phyloP scores from a whole-genome alignment of 225 moss, liverwort and hornwort species.

The Lunularia cruciata region DNA sequence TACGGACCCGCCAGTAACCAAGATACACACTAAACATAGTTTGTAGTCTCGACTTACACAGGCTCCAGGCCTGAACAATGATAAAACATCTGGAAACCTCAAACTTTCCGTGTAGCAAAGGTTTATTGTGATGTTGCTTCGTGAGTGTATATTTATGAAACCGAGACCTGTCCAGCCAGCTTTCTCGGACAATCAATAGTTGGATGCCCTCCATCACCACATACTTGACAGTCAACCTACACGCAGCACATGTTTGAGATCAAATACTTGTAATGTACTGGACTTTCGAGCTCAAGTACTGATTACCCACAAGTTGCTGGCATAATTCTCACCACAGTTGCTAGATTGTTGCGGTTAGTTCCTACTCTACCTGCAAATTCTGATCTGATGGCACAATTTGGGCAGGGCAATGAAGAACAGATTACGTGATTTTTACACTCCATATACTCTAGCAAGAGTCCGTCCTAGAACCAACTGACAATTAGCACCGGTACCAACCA shows the following conservation, averaged over 20 bases:
- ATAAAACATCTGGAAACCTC: neutral
- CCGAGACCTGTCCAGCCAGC: constrained; percentile 29
- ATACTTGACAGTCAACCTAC: constrained; percentile 67
- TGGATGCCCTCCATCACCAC: constrained; percentile 85
- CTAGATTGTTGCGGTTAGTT: too few relatives aligned
- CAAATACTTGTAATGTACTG: too few relatives aligned
- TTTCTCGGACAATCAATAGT: constrained; percentile 64
- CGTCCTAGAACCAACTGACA: too few relatives aligned
- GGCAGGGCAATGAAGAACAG: too few relatives aligned
- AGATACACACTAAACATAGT: neutral
- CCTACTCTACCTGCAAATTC: too few relatives aligned
- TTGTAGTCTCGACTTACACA: neutral
- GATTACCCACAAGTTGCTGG: too few relatives aligned
- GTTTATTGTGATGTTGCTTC: neutral
- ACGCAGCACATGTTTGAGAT: neutral
- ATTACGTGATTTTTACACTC: too few relatives aligned
- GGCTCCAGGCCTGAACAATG: neutral
- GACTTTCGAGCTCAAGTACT: too few relatives aligned
- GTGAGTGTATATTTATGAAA: neutral
- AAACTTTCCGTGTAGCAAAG: neutral
- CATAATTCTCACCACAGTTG: too few relatives aligned
- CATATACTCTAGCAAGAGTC: too few relatives aligned
- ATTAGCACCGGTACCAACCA: too few relatives aligned
- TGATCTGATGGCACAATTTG: too few relatives aligned
- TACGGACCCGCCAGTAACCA: neutral